A percentile compares a stretch with the other conserved stretches of the same genome.
Conservation (phyloP, 192 early-diverging fungal species). For the Rhizoclosmatium globosum region DNA sequence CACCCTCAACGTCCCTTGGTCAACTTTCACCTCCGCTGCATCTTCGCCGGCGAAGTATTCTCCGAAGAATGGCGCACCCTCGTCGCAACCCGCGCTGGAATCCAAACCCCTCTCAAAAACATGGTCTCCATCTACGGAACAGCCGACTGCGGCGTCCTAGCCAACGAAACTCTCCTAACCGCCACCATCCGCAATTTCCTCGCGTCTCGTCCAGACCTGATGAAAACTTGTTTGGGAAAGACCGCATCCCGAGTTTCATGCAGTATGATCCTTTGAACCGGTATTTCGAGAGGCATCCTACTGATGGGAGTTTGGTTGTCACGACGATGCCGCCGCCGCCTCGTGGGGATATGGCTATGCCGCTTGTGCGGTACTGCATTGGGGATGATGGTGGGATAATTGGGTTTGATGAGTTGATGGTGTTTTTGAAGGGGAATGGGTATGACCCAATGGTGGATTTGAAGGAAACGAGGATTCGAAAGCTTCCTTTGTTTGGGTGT, state of each 20-base stretch:
- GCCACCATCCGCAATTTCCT: conserved; percentile 36
- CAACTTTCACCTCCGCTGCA: conserved; percentile 26
- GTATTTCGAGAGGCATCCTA: conserved; percentile 41
- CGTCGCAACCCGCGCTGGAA: conserved; percentile 21
- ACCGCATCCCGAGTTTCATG: conserved; percentile 49
- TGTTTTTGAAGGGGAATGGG: conserved; percentile 23
- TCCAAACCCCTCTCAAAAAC: neutral
- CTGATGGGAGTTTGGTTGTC: conserved; percentile 37
- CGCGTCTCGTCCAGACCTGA: conserved; percentile 29
- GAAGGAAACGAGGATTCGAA: neutral
- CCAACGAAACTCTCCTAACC: conserved; percentile 40
- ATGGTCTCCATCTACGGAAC: conserved; percentile 55
- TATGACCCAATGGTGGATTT: neutral
- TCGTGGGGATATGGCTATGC: conserved; percentile 20
- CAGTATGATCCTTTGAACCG: conserved; percentile 49
- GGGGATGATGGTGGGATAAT: conserved; percentile 44
- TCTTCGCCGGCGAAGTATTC: conserved; percentile 50
- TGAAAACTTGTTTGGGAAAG: conserved; percentile 39
- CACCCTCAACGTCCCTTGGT: neutral
- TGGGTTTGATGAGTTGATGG: conserved; percentile 41
- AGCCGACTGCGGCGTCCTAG: conserved; percentile 51
- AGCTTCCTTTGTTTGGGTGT: conserved; percentile 50
- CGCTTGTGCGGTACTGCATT: conserved; percentile 47
- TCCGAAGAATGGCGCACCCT: conserved; percentile 44
- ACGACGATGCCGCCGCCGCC: conserved; percentile 38